Evolutionary conservation across 2,329 filamentous ascomycete species (phyloP), one percentile per base, ranked within the genome.

Genomic region (Hymenotorrendiella dingleyae): DNA sequence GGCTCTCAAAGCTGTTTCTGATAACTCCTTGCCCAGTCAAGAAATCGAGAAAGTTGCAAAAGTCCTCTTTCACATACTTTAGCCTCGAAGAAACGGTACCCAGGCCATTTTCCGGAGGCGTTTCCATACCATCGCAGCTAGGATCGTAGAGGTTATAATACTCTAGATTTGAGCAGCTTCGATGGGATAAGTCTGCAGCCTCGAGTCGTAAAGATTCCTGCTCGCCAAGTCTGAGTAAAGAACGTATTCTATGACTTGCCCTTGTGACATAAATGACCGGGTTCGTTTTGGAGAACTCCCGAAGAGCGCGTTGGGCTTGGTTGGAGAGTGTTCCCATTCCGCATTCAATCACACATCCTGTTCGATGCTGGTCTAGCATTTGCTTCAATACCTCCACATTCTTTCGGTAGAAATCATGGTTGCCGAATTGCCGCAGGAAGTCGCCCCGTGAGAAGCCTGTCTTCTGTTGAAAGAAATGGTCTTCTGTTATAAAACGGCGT

Each of bases 231-330:
- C 66, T 66, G 6, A 72, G 55, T 21, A 72, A 50, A 10, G 50
- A 44, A 45, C 80, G 77, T 40, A 89, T 80, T 38, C 79, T 79
- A 39, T 74, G 66, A 5, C 75, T 65, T 50, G 86, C 82, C 36
- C 86, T 73, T 19, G 80, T 69, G 26, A 89, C 67, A 48, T 87
- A 81, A 17, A 90, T 74, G 12, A 90, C 79, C 0, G 84, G 84
- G 55, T 86, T 79, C 0, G 72, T 77, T 40, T 70, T 69, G 4
- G 76, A 72, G 54, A 82, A 84, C 8, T 80, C 73, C 43, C 74
- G 69, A 12, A 90, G 66, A 3, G 79, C 17, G 76, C 73, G 40
- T 69, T 75, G 47, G 11, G 56, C 56, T 38, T 59, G 54, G 17
- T 46, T 52, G 9, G 59, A 54, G 4, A 62, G 48, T 46, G 75